Evolutionary conservation across 2,329 filamentous ascomycete genomes (phyloP), one percentile per base, ranked within the genome.

Genomic region (Fonsecaea pedrosoi): DNA sequence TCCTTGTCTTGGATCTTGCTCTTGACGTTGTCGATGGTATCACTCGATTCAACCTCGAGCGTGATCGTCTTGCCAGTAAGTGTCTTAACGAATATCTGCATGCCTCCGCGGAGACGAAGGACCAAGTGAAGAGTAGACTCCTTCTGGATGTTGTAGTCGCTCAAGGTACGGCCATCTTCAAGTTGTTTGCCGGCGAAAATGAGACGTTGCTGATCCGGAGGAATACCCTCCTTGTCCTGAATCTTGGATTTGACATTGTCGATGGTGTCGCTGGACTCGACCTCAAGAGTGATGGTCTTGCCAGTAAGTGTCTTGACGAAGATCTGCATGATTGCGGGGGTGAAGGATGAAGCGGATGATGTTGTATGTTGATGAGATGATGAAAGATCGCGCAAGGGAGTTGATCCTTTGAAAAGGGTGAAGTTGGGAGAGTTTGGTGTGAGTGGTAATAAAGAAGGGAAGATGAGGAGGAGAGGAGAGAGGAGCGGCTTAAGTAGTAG

Each of bases 231-330:
- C 87, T 97, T 97, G 77, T 97, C 94, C 81, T 97, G 94, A 53
- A 97, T 97, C 87, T 97, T 97, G 59, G 86, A 89, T 88, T 97
- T 97, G 45, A 97, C 94, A 70, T 97, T 97, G 84, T 97, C 93
- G 80, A 96, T 96, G 48, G 93, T 96, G 75, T 96, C 93, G 0
- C 88, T 91, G 15, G 85, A 87, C 78, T 89, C 87, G 7, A 89
- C 87, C 78, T 89, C 87, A 6, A 89, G 79, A 35, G 87, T 89
- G 78, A 89, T 89, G 70, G 87, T 89, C 82, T 89, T 87, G 70
- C 85, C 85, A 54, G 85, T 87, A 38, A 87, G 76, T 18, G 85
- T 86, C 81, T 86, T 87, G 72, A 87, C 85, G 73, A 97, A 97
- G 86, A 97, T 97, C 87, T 97, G 94, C 94, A 97, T 96, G 81